A percentile compares a stretch with the other conserved stretches of the same genome.
These are phyloP conservation scores for Xylaria hypoxylon DNA, from an alignment of 2,329 filamentous ascomycete genomes.

Conservation along the genomic window DNA sequence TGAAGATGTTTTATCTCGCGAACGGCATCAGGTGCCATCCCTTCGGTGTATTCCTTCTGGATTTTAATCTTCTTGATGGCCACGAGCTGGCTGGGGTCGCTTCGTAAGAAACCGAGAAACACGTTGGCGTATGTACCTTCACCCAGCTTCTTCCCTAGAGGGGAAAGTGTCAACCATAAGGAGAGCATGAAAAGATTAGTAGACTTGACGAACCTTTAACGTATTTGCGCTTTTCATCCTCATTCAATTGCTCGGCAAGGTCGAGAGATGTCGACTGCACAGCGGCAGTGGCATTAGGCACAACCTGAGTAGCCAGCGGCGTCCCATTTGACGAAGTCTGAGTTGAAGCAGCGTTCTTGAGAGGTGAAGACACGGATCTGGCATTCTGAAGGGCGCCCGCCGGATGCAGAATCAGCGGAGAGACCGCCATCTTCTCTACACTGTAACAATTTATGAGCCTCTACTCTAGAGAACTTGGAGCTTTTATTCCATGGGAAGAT, in stretches of 20 bases:
- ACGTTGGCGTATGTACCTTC: slow-evolving; percentile 98
- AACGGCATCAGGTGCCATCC: slow-evolving; percentile 92
- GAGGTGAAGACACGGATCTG: slow-evolving; percentile 57
- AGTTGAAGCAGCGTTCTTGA: slow-evolving; percentile 57
- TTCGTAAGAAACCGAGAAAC: slow-evolving; percentile 84
- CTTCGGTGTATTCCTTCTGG: slow-evolving; percentile 87
- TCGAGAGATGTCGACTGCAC: slow-evolving; percentile 58
- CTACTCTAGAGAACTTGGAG: background rate
- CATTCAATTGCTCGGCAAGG: slow-evolving; percentile 83
- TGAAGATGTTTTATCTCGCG: slow-evolving; percentile 96
- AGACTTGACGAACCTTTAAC: slow-evolving; percentile 73
- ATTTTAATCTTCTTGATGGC: slow-evolving; percentile 96
- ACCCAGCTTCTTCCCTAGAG: slow-evolving; percentile 84
- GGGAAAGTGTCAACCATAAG: slow-evolving; percentile 26
- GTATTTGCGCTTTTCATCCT: slow-evolving; percentile 87
- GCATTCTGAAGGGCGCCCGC: slow-evolving; percentile 46
- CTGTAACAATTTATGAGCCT: background rate
- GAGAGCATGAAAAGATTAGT: background rate
- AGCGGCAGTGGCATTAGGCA: slow-evolving; percentile 47
- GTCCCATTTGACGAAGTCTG: slow-evolving; percentile 61
- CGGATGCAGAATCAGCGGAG: slow-evolving; percentile 48
- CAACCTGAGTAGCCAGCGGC: slow-evolving; percentile 51
- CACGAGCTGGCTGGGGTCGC: slow-evolving; percentile 78
- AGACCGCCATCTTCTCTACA: slow-evolving; percentile 49
- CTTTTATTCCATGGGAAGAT: background rate